phyloP scores from a whole-genome alignment of 1,139 yeast species.

The Protomyces gravidus region DNA sequence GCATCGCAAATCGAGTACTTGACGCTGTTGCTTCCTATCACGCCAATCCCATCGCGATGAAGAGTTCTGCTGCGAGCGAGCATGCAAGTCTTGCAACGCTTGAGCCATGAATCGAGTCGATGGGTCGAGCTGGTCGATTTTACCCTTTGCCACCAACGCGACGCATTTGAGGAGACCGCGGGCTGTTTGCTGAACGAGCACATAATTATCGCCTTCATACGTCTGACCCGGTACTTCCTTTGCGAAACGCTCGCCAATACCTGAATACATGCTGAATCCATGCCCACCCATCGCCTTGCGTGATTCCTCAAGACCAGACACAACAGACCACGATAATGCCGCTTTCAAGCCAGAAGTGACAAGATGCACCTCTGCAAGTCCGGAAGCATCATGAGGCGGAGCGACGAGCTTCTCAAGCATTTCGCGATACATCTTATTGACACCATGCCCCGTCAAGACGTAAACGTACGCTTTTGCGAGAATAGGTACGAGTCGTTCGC shows the following conservation, averaged over 20 bases:
- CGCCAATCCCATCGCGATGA: background rate
- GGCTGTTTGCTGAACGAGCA: conserved; percentile 27
- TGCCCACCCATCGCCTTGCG: conserved; percentile 28
- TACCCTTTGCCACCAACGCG: background rate
- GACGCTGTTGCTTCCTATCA: background rate
- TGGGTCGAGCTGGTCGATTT: background rate
- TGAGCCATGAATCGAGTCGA: conserved; percentile 13
- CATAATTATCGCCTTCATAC: conserved; percentile 25
- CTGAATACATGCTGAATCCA: conserved; percentile 23
- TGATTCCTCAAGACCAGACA: conserved; percentile 21
- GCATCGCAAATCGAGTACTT: background rate
- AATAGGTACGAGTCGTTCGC: conserved; percentile 19
- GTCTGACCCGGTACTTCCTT: conserved; percentile 26
- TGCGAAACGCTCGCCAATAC: conserved; percentile 27
- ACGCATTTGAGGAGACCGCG: conserved; percentile 17
- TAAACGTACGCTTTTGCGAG: conserved; percentile 17
- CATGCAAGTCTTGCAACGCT: background rate
- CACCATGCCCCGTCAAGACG: conserved; percentile 22
- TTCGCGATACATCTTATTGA: conserved; percentile 5
- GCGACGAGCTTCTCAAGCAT: conserved; percentile 21
- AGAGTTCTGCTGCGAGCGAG: background rate
- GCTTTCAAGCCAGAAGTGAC: conserved; percentile 25
- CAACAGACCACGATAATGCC: conserved; percentile 23
- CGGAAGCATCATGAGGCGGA: conserved; percentile 25
- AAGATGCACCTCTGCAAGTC: conserved; percentile 25